Conservation (phyloP, 176 grass and related monocot genomes). For the Phoenix roebelenii region DNA sequence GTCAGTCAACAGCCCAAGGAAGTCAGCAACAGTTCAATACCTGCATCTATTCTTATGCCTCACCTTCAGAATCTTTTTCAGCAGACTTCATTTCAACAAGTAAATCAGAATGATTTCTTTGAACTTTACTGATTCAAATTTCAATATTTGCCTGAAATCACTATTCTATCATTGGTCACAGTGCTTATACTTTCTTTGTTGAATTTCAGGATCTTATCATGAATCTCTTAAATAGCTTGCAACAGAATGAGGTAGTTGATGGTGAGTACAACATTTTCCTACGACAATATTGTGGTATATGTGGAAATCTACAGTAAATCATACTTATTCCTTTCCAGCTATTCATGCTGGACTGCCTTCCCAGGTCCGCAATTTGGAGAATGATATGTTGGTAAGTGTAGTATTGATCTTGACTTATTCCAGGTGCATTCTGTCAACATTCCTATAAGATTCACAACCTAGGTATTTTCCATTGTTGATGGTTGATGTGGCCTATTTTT, state of each 20-base stretch:
- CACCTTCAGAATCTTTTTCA: slow-evolving; percentile 96
- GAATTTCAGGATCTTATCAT: slow-evolving; percentile 73
- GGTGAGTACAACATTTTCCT: slow-evolving; percentile 30
- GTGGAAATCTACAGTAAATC: slow-evolving; percentile 3
- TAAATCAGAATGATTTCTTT: slow-evolving; percentile 10
- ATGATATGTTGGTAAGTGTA: slow-evolving; percentile 37
- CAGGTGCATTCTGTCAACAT: no score
- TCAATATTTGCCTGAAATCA: no score
- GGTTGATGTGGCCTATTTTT: no score
- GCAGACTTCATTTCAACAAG: slow-evolving; percentile 92
- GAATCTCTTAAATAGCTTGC: slow-evolving; percentile 73
- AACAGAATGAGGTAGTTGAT: slow-evolving; percentile 69
- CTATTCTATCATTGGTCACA: neutral
- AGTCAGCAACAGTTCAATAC: slow-evolving; percentile 54
- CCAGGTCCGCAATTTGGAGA: slow-evolving; percentile 28
- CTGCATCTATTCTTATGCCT: slow-evolving; percentile 73
- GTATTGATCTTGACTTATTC: no score
- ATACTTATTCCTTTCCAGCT: slow-evolving; percentile 35
- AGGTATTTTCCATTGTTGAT: no score
- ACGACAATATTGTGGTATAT: no score
- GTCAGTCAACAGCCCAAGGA: slow-evolving; percentile 55
- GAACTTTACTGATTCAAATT: no score
- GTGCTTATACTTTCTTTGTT: neutral
- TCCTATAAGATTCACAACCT: no score
- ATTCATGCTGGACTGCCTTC: slow-evolving; percentile 43